phyloP scores from a whole-genome alignment of 495 filamentous ascomycete genomes.

The Neurospora sp. region DNA sequence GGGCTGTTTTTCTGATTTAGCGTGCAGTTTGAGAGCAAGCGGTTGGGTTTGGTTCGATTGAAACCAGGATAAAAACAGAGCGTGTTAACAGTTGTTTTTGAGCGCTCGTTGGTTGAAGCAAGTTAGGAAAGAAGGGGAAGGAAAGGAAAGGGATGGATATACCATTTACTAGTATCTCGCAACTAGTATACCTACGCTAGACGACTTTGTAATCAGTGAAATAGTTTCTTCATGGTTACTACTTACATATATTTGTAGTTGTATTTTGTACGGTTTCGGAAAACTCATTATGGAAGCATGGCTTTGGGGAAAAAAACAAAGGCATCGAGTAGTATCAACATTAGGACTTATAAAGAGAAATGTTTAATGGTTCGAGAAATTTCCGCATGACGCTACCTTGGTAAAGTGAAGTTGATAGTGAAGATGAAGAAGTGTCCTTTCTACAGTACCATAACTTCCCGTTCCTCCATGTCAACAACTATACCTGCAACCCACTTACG shows the following conservation, averaged over 20 bases:
- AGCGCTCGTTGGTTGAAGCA: background rate
- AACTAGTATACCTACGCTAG: background rate
- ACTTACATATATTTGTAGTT: background rate
- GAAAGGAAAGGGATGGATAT: background rate
- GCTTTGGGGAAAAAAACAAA: background rate
- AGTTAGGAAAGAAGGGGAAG: background rate
- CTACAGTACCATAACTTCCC: too few species aligned
- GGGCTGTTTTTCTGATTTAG: conserved; percentile 28
- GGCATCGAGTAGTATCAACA: background rate
- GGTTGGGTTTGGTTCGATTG: background rate
- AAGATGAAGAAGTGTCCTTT: too few species aligned
- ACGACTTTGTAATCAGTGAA: background rate
- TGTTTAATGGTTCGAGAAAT: background rate
- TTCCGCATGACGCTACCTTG: too few species aligned
- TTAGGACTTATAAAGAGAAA: background rate
- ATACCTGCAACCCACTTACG: too few species aligned
- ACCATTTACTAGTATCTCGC: background rate
- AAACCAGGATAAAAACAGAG: background rate
- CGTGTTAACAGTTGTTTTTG: background rate
- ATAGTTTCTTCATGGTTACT: background rate
- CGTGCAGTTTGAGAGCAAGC: background rate
- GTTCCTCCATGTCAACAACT: too few species aligned
- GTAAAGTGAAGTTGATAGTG: too few species aligned
- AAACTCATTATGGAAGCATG: background rate
- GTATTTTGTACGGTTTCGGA: background rate